These are phyloP conservation scores for Boletus rex-veris DNA, from an alignment of 768 basidiomycete genomes.

Conservation along the genomic window DNA sequence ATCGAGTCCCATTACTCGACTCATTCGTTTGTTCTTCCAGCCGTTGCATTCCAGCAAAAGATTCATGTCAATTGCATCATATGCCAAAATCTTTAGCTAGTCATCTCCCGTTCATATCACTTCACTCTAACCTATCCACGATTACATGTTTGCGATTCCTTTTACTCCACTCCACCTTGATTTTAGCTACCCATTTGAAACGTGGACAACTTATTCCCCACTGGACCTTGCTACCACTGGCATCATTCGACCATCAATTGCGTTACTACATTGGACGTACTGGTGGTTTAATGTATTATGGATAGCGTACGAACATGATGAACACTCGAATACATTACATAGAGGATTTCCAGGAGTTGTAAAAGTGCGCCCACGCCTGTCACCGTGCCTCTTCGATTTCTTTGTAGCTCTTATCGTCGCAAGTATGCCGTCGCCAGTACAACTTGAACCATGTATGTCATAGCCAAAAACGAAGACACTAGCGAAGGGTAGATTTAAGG, in stretches of 20 bases:
- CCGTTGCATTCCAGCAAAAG: slow-evolving; percentile 56
- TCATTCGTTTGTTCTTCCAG: slow-evolving; percentile 33
- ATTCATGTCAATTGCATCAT: slow-evolving; percentile 62
- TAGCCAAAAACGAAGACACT: no score
- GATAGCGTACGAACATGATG: slow-evolving; percentile 22
- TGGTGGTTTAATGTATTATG: slow-evolving; percentile 20
- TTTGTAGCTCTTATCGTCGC: no score
- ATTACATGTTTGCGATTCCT: slow-evolving; percentile 22
- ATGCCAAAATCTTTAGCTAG: slow-evolving; percentile 62
- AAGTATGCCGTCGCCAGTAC: no score
- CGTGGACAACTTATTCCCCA: slow-evolving; percentile 10
- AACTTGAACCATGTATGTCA: no score
- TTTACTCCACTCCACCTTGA: not conserved
- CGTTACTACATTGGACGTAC: slow-evolving; percentile 13
- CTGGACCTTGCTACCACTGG: slow-evolving; percentile 14
- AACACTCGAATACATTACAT: slow-evolving; percentile 7
- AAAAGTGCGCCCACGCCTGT: not conserved
- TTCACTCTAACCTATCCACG: slow-evolving; percentile 28
- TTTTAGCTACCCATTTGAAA: slow-evolving; percentile 1
- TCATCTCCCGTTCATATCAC: slow-evolving; percentile 28
- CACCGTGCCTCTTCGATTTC: not conserved
- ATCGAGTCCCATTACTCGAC: slow-evolving; percentile 5
- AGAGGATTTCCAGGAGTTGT: not conserved
- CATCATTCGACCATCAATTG: slow-evolving; percentile 6
- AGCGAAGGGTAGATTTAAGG: not conserved